Base-by-base conservation (phyloP, 1,284 basidiomycete genomes). In the Somion occarium region DNA sequence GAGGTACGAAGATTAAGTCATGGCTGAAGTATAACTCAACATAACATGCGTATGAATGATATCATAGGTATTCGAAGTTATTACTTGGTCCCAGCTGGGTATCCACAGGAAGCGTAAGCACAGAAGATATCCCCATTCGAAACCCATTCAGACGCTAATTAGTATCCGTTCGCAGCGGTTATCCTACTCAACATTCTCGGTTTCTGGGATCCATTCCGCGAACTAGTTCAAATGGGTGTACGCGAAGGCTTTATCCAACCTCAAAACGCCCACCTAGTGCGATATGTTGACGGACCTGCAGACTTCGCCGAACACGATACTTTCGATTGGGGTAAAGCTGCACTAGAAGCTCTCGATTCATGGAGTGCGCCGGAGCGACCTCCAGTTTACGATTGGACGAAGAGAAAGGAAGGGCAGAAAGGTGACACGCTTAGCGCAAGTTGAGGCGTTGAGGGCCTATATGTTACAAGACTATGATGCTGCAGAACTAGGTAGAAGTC, bases 51-150 rank as follows among this genome's bases (percentile, higher is more conserved):
- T 27, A n/a, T n/a, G n/a, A n/a, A n/a, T n/a, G n/a, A n/a, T n/a
- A n/a, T n/a, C n/a, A n/a, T n/a, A 91, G 87, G 73, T 93, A 22
- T 69, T 97, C 46, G 94, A 97, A 69, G 93, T 91, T 57, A 79
- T 87, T 38, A 95, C 93, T 2, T 98, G 94, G 94, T 85, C 83
- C 7, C 90, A 95, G 65, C 71, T 97, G 15, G 91, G 91, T 19
- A 93, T 97, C 53, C 93, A 96, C 65, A 74, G 79, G 48, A 93
- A 93, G 72, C 90, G 88, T 90, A 62, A 55, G 80, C 62, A 23
- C 25, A 25, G 48, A 47, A 56, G 3, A 2, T 11, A 45, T 23
- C 3, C 53, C 49, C 49, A 46, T 25, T 59, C 18, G 19, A 37
- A 12, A 38, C 24, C n/a, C n/a, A n/a, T n/a, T 3, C 26, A 23